Evolutionary conservation across 2,329 filamentous ascomycete genomes (phyloP).

Genomic region (Stachybotrys chlorohalonatus): DNA sequence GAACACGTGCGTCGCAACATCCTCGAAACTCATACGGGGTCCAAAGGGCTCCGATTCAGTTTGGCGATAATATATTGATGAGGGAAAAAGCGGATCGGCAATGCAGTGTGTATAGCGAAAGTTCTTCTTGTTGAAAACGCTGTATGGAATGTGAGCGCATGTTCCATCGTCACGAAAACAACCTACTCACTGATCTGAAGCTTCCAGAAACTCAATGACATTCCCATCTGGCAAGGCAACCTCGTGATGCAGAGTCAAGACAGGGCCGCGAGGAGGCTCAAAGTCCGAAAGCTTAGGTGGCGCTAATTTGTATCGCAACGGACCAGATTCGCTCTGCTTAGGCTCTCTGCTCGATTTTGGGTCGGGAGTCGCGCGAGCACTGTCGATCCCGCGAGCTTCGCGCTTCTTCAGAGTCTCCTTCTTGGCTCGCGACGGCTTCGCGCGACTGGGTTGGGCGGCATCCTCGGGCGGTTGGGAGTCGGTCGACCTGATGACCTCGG

Average conservation of each 20-base stretch:
- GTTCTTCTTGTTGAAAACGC: constrained; percentile 57
- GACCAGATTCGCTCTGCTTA: constrained; percentile 35
- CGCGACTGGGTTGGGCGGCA: constrained; percentile 23
- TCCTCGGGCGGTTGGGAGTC: constrained; percentile 35
- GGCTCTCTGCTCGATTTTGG: constrained; percentile 33
- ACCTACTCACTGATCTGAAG: constrained; percentile 51
- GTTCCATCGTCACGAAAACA: background rate
- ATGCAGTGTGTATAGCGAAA: constrained; percentile 90
- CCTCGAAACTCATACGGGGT: constrained; percentile 84
- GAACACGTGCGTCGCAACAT: constrained; percentile 76
- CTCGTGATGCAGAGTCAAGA: constrained; percentile 48
- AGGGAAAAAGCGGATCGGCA: constrained; percentile 77
- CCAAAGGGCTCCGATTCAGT: constrained; percentile 79
- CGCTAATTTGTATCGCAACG: constrained; percentile 51
- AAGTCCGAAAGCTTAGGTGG: constrained; percentile 55
- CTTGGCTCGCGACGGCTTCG: constrained; percentile 41
- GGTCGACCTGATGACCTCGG: constrained; percentile 38
- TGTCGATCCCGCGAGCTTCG: constrained; percentile 38
- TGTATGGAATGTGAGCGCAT: constrained; percentile 13
- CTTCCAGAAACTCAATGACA: constrained; percentile 50
- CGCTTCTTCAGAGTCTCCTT: constrained; percentile 62
- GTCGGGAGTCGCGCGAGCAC: constrained; percentile 48
- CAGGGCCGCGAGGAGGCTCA: constrained; percentile 46
- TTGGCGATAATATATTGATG: constrained; percentile 80
- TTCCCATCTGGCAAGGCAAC: constrained; percentile 39